These are phyloP conservation scores for Prunella vulgaris DNA, from an alignment of 257 asterid species.

Conservation along the genomic window DNA sequence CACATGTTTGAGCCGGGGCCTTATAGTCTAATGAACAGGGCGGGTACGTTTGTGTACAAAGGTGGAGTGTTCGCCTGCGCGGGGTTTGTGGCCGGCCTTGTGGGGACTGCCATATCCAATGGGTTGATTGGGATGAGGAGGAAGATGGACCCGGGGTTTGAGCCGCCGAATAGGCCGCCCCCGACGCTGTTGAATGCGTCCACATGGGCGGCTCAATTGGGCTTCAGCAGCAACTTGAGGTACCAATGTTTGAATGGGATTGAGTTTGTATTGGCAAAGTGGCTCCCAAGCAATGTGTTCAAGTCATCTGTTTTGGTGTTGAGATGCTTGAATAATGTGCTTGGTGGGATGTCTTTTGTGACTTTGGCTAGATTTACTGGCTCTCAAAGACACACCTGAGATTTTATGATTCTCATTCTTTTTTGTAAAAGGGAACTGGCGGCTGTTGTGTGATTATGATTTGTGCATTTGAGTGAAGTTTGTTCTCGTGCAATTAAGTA, in stretches of 20 bases:
- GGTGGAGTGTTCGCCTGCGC: conserved; percentile 69
- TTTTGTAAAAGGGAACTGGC: too few relatives aligned
- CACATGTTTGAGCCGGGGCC: conserved; percentile 84
- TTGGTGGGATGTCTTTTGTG: conserved; percentile 69
- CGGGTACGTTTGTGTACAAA: conserved; percentile 68
- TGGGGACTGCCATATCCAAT: conserved; percentile 68
- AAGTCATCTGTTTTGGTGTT: conserved; percentile 47
- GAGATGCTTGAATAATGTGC: conserved; percentile 58
- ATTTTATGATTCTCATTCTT: neutral
- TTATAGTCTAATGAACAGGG: conserved; percentile 38
- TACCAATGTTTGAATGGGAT: conserved; percentile 72
- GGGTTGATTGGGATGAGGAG: conserved; percentile 50
- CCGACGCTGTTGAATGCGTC: conserved; percentile 48
- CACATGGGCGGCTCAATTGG: conserved; percentile 51
- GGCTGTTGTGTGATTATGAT: neutral
- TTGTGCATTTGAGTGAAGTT: neutral
- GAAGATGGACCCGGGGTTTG: conserved; percentile 61
- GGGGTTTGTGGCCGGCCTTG: conserved; percentile 79
- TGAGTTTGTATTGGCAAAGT: neutral
- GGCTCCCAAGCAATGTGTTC: conserved; percentile 19
- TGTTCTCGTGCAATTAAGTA: too few relatives aligned
- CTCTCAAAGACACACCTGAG: conserved; percentile 28
- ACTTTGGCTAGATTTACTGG: conserved; percentile 62
- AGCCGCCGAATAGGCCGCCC: conserved; percentile 66
- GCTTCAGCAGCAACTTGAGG: conserved; percentile 66